Conservation (phyloP, 2,329 filamentous ascomycete species). For the Magnaporthiopsis poae region DNA sequence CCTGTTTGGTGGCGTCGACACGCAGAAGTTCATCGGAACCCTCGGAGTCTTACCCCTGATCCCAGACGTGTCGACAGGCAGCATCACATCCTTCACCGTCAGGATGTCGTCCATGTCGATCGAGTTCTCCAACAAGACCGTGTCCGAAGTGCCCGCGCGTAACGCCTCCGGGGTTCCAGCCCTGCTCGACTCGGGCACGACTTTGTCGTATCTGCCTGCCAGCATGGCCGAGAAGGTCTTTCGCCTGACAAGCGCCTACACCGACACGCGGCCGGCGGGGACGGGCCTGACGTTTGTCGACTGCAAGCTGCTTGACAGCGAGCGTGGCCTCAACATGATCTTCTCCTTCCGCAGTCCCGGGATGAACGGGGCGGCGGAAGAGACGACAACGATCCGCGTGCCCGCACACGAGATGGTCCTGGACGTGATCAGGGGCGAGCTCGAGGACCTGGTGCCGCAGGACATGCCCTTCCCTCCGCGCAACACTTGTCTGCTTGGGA, state of each 20-base stretch:
- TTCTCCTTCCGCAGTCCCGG: constrained; percentile 17
- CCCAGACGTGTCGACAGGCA: constrained; percentile 28
- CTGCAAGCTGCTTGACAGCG: constrained; percentile 26
- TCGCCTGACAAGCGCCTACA: constrained; percentile 27
- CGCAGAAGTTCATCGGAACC: constrained; percentile 51
- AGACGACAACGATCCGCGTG: constrained; percentile 17
- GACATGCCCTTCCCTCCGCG: constrained; percentile 28
- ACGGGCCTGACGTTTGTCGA: constrained; percentile 31
- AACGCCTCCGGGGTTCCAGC: constrained; percentile 29
- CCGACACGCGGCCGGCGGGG: constrained; percentile 20
- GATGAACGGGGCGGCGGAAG: constrained; percentile 7
- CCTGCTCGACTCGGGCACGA: constrained; percentile 59
- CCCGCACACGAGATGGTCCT: constrained; percentile 30
- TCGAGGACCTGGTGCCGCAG: constrained; percentile 16
- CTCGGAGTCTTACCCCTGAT: constrained; percentile 48
- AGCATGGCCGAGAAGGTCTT: constrained; percentile 32
- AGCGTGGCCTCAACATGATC: constrained; percentile 24
- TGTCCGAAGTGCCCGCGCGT: constrained; percentile 21
- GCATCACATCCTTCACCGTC: constrained; percentile 30
- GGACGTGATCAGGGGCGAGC: constrained; percentile 21
- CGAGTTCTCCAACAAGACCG: constrained; percentile 28
- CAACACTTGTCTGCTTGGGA: constrained; percentile 44
- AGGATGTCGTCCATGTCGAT: constrained; percentile 27
- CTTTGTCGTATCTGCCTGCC: constrained; percentile 53
- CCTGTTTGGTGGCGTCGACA: constrained; percentile 62